Evolutionary conservation across 2,329 filamentous ascomycete species (phyloP).

Genomic region (Amauroascus verrucosus): DNA sequence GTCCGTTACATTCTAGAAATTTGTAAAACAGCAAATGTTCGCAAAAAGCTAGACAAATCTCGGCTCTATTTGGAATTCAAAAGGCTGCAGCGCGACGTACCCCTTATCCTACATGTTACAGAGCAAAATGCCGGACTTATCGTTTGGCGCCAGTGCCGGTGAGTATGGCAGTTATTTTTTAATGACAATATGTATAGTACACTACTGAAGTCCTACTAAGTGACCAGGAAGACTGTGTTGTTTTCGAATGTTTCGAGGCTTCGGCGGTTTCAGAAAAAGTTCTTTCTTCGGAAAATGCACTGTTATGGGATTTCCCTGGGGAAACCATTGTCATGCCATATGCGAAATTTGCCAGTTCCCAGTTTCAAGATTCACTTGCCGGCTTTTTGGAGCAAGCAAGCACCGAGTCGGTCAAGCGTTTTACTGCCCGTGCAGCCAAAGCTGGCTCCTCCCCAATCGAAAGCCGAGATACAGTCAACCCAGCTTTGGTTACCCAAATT

Average conservation of each 20-base stretch:
- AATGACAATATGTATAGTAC: not conserved
- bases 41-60: slow-evolving; percentile 16
- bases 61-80: slow-evolving; percentile 23
- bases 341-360: slow-evolving; percentile 27
- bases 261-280: slow-evolving; percentile 46
- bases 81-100: slow-evolving; percentile 21
- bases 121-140: slow-evolving; percentile 44
- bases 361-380: slow-evolving; percentile 43
- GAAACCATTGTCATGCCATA: slow-evolving; percentile 41
- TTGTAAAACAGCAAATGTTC: slow-evolving; percentile 15
- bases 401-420: slow-evolving; percentile 43
- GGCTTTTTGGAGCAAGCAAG: slow-evolving; percentile 49
- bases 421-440: slow-evolving; percentile 46
- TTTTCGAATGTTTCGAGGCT: slow-evolving; percentile 54
- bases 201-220: slow-evolving; percentile 12
- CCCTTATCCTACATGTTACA: slow-evolving; percentile 37
- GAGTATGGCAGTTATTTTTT: slow-evolving; percentile 15
- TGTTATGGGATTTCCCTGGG: slow-evolving; percentile 53
- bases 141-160: slow-evolving; percentile 29
- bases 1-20: slow-evolving; percentile 13
- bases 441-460: slow-evolving; percentile 43
- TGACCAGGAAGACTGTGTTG: slow-evolving; percentile 21
- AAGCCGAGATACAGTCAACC: slow-evolving; percentile 47
- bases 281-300: slow-evolving; percentile 41
- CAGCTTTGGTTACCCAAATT: slow-evolving; percentile 49